These are phyloP conservation scores for Ogataea hybrid DNA, from an alignment of 1,139 yeast species.

Conservation along the genomic window DNA sequence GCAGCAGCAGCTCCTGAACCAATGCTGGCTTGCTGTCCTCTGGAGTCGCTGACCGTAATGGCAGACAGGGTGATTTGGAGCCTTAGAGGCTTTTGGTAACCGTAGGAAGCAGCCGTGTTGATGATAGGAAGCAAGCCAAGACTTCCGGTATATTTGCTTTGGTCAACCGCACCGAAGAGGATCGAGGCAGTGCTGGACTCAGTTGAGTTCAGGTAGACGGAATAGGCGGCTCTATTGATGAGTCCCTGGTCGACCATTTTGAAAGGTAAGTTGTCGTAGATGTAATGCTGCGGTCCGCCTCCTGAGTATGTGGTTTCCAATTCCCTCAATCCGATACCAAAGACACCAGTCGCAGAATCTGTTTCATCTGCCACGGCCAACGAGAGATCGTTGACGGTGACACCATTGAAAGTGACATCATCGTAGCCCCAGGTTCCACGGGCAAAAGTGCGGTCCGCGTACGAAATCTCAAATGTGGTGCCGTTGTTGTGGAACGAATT, in stretches of 20 bases:
- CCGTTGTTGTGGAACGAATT: constrained; percentile 45
- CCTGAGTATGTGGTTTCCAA: constrained; percentile 45
- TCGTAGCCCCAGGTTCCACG: constrained; percentile 68
- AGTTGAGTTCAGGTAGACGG: constrained; percentile 45
- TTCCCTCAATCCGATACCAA: constrained; percentile 60
- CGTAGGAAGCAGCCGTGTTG: constrained; percentile 33
- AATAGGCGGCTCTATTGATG: constrained; percentile 51
- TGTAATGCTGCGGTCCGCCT: constrained; percentile 22
- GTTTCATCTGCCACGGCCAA: constrained; percentile 59
- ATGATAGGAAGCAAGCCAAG: constrained; percentile 45
- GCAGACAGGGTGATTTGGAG: constrained; percentile 45
- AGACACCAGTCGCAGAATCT: constrained; percentile 54
- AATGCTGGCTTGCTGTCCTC: constrained; percentile 29
- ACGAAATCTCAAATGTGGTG: constrained; percentile 49
- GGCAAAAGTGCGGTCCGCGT: constrained; percentile 65
- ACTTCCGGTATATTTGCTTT: constrained; percentile 46
- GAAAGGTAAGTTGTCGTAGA: constrained; percentile 57
- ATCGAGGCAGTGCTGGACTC: constrained; percentile 43
- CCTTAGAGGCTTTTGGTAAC: constrained; percentile 35
- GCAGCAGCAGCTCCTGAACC: constrained; percentile 43
- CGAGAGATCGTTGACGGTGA: constrained; percentile 44
- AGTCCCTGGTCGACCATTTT: constrained; percentile 51
- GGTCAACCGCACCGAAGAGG: constrained; percentile 60
- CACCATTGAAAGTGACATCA: constrained; percentile 41
- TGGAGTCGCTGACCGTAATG: constrained; percentile 14